phyloP scores from a whole-genome alignment of 139 green algal genomes.

The Tetraselmis chui region DNA sequence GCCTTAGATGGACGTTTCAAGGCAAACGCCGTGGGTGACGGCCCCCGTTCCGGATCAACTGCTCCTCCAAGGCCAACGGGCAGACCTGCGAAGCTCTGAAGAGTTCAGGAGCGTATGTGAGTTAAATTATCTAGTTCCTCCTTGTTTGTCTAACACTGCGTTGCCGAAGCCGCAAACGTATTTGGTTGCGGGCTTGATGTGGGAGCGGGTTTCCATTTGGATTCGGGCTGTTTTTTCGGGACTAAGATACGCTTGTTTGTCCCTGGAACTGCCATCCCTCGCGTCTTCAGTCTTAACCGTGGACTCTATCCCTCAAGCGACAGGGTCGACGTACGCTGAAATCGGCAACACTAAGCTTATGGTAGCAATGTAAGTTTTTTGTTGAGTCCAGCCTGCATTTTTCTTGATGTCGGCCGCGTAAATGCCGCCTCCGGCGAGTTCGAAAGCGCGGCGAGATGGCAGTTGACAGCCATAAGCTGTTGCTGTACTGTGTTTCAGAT shows the following conservation, averaged over 20 bases:
- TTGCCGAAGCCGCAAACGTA: background rate
- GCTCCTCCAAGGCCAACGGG: too few relatives aligned
- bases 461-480: background rate
- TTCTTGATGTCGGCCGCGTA: background rate
- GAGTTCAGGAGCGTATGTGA: background rate
- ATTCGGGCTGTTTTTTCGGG: background rate
- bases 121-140: background rate
- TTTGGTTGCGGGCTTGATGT: background rate
- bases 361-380: background rate
- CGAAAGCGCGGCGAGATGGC: background rate
- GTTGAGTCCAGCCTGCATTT: background rate
- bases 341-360: background rate
- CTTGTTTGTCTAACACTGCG: background rate
- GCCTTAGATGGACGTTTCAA: too few relatives aligned
- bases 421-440: background rate
- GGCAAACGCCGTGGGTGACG: too few relatives aligned
- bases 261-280: background rate
- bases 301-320: background rate
- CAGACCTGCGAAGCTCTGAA: background rate
- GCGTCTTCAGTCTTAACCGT: background rate
- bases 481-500: background rate
- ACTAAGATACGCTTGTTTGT: background rate
- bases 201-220: background rate
- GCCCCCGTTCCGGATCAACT: too few relatives aligned
- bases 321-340: background rate